Base-by-base conservation (phyloP, 345 rosid species). In the Bretschneidera sinensis region DNA sequence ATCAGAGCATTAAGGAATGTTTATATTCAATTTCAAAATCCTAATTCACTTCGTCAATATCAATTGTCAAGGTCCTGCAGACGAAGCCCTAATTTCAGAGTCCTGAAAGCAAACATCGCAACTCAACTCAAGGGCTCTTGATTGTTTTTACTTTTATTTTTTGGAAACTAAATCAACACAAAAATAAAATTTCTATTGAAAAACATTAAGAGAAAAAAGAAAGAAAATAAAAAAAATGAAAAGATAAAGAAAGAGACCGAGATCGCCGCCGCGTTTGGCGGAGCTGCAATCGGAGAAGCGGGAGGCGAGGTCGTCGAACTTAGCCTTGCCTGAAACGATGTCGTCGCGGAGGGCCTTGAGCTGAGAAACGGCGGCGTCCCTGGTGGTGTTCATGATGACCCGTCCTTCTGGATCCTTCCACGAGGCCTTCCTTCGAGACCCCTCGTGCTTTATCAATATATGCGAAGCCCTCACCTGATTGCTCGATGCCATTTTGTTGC, bases 401-500 rank as follows among this genome's bases (percentile, higher is more conserved):
- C 81, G 73, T 1, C 99, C 99, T 71, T 94, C 96, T 0, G 99
- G 97, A 71, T 94, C 99, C 64, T 94, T 89, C 99, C 99, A 90
- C 0, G 97, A 94, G 0, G 96, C 95, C 76, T 87, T 87, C 71
- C 97, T 74, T 0, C 97, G 83, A 47, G 99, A 94, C 7, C 97
- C 96, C 57, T 94, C 81, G 65, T 94, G 99, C 85, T 94, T 94
- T 33, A 94, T 84, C 45, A 94, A 82, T 63, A 89, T 88, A 73
- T 89, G 97, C 24, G 99, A 90, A 0, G 97, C 99, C 69, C 82
- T 81, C 1, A 94, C 97, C 69, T 75, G 77, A 56, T 69, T 66
- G 14, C 71, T 77, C 15, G 84, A 51, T 43, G 79, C 9, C 76
- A 72, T 76, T 49, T 71, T 77, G 18, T 75, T 70, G 76, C 70